Percentiles rank a stretch among this genome's conserved stretches.
These are phyloP conservation scores for Triticum dicoccoides DNA, from an alignment of 176 grass and related monocot genomes.

Conservation along the genomic window DNA sequence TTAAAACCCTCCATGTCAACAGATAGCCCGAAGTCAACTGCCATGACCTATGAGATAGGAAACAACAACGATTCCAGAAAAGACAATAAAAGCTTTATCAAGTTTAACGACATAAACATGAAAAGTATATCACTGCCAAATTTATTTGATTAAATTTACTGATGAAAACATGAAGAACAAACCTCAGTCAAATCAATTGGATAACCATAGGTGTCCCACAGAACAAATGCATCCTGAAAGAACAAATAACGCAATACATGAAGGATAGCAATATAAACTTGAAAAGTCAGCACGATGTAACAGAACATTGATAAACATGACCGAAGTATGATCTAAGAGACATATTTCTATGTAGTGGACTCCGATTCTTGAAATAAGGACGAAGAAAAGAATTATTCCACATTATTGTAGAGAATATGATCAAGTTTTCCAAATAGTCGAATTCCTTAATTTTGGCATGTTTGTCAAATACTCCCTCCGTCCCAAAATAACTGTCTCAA, in stretches of 20 bases:
- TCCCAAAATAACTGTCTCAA: too few relatives aligned
- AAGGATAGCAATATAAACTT: not conserved
- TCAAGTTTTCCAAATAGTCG: not conserved
- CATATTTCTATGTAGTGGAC: not conserved
- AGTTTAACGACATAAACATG: not conserved
- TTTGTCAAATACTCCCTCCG: not conserved
- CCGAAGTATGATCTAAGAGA: not conserved
- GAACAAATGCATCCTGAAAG: conserved; percentile 86
- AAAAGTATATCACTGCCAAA: not conserved
- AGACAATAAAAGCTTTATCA: not conserved
- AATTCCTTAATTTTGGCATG: not conserved
- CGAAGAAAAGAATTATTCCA: not conserved
- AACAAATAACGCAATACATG: conserved; percentile 2
- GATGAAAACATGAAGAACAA: conserved; percentile 29
- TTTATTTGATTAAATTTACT: not conserved
- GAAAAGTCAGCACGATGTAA: not conserved
- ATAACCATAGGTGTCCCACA: conserved; percentile 96
- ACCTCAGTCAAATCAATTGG: conserved; percentile 98
- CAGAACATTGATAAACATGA: not conserved
- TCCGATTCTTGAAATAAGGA: not conserved
- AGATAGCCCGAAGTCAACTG: conserved; percentile 66
- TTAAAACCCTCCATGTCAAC: conserved; percentile 89
- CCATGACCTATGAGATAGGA: conserved; percentile 69
- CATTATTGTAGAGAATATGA: not conserved
- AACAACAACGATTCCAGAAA: conserved; percentile 20